Evolutionary conservation across 768 basidiomycete species (phyloP).

Genomic region (Suillus subalutaceus): DNA sequence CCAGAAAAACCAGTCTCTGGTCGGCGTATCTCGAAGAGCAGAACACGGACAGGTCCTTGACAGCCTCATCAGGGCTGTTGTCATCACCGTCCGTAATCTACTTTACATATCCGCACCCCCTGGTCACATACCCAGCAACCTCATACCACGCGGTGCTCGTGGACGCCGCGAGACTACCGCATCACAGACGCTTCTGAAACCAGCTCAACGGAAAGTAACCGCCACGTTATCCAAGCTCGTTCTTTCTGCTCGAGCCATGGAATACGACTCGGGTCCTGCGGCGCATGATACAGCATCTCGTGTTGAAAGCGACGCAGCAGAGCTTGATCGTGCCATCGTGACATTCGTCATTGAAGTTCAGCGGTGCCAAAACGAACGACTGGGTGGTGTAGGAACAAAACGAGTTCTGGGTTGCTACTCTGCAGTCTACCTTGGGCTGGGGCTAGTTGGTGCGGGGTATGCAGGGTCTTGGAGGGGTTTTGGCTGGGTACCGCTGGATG

Average conservation of each 20-base stretch:
- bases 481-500: conserved; percentile 70
- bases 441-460: conserved; percentile 78
- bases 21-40: conserved; percentile 45
- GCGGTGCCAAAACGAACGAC: conserved; percentile 44
- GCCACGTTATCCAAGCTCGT: conserved; percentile 89
- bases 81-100: conserved; percentile 75
- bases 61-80: conserved; percentile 60
- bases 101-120: conserved; percentile 68
- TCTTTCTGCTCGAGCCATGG: conserved; percentile 87
- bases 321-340: conserved; percentile 70
- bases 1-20: conserved; percentile 53
- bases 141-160: conserved; percentile 53
- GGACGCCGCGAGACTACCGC: conserved; percentile 46
- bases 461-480: conserved; percentile 84
- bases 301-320: conserved; percentile 75
- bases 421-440: conserved; percentile 67
- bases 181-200: conserved; percentile 67
- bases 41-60: conserved; percentile 66
- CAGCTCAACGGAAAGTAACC: conserved; percentile 82
- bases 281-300: conserved; percentile 65
- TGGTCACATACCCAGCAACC: conserved; percentile 59
- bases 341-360: conserved; percentile 76
- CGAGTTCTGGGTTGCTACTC: conserved; percentile 65
- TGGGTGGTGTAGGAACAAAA: conserved; percentile 38
- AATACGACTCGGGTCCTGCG: conserved; percentile 72